Evolutionary conservation across 805 yeast genomes (phyloP), one percentile per base, ranked within the genome.

Genomic region (Metschnikowia kofuensis): DNA sequence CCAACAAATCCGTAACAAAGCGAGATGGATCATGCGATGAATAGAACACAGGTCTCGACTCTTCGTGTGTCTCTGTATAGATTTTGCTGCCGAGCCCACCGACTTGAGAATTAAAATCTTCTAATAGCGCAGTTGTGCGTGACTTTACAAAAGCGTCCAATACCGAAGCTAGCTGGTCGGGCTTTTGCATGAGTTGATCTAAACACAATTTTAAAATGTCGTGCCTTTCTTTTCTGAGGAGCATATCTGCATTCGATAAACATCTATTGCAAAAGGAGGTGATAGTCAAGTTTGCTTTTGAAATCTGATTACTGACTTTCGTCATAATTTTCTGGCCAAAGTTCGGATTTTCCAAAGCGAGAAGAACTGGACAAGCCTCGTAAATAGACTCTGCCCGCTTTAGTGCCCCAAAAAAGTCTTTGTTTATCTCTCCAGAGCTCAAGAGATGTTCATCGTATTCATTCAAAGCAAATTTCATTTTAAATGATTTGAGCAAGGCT

Each of bases 1-100:
- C 98, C 35, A 94, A 69, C 31, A 94, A 76, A 62, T 90, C 97
- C 27, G 97, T 96, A 14, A 89, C 73, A 54, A 84, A 91, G 47
- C 96, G 74, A 27, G 83, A 73, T 1, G 97, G 87, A 62, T 92
- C 96, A 63, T 86, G 86, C 0, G 87, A 84, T 8, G 85, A 79
- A 39, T 85, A 67, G 30, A 81, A 76, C 21, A 89, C 72, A 0
- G 90, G 87, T 47, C 77, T 60, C 11, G 58, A 44, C 36, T 43
- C 49, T 21, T 40, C 43, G 35, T 29, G 49, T 31, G 13, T 48
- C 53, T 36, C 61, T 47, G 40, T 16, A 26, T 36, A 38, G 37
- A 35, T 45, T 21, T 14, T 49, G 5, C 35, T 48, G 15, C 43
- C 43, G 45, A 70, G 66, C 0, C 72, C 78, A 48, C 66, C 68